Percentiles rank a stretch among this genome's conserved stretches.
Conservation (phyloP, 1,139 yeast genomes). For the Tardiomyces depauwii region DNA sequence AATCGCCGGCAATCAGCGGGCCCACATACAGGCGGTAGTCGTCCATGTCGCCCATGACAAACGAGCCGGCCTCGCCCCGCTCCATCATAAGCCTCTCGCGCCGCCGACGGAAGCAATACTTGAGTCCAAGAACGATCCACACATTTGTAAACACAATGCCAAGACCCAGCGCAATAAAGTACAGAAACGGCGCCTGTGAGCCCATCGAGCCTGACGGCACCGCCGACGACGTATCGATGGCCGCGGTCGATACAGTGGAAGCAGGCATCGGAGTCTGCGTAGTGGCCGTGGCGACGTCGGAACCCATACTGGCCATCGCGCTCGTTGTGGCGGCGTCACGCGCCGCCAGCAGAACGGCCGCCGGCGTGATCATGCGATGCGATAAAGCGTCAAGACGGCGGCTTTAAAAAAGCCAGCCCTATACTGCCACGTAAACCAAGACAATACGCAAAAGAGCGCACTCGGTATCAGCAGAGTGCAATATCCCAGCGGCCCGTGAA, state of each 20-base stretch:
- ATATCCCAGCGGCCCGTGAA: too few species aligned
- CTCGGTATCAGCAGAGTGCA: too few species aligned
- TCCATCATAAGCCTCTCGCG: conserved; percentile 3
- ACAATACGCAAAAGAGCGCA: too few species aligned
- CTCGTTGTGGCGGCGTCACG: too few species aligned
- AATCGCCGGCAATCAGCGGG: conserved; percentile 10
- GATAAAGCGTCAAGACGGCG: too few species aligned
- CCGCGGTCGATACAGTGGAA: neutral
- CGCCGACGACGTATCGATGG: neutral
- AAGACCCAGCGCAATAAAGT: conserved; percentile 29
- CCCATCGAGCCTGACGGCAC: neutral
- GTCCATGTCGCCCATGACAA: conserved; percentile 2
- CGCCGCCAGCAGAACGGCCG: too few species aligned
- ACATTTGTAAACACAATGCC: conserved; percentile 28
- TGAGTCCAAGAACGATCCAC: conserved; percentile 27
- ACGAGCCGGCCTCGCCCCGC: neutral
- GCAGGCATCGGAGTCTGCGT: too few species aligned
- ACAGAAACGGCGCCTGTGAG: conserved; percentile 20
- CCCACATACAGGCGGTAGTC: conserved; percentile 12
- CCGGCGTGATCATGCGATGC: too few species aligned
- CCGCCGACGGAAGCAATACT: conserved; percentile 24
- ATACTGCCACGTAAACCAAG: too few species aligned
- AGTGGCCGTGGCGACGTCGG: too few species aligned
- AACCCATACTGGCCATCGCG: too few species aligned
- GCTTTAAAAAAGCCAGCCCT: too few species aligned